Conservation (phyloP, 2,329 filamentous ascomycete species). For the Hypoxylon rubiginosum region DNA sequence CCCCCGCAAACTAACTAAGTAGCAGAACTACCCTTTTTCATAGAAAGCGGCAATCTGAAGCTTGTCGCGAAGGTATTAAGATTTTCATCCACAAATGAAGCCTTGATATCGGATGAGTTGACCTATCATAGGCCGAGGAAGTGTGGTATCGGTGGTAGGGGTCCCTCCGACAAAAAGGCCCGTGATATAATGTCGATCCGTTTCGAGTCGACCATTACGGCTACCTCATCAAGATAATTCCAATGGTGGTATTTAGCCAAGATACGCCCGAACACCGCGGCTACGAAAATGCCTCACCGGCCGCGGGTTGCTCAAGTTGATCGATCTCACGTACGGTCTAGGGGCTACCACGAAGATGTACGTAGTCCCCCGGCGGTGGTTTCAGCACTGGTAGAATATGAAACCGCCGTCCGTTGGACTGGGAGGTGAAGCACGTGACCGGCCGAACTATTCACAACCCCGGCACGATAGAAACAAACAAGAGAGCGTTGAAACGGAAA, state of each 20-base stretch:
- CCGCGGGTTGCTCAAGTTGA: conserved; percentile 27
- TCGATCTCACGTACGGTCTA: conserved; percentile 33
- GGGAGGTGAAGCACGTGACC: conserved; percentile 44
- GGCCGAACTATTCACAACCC: conserved; percentile 14
- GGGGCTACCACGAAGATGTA: conserved; percentile 27
- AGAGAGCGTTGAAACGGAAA: conserved; percentile 40
- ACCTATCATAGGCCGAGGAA: conserved; percentile 40
- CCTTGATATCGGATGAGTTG: conserved; percentile 42
- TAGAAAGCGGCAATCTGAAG: conserved; percentile 32
- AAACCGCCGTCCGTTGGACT: conserved; percentile 43
- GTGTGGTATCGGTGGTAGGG: conserved; percentile 36
- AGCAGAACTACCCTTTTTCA: conserved; percentile 20
- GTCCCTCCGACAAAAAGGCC: conserved; percentile 44
- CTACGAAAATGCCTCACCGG: conserved; percentile 48
- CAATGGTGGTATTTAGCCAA: conserved; percentile 40
- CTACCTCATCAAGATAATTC: conserved; percentile 26
- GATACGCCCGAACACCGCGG: conserved; percentile 27
- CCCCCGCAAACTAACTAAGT: conserved; percentile 32
- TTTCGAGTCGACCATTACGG: conserved; percentile 46
- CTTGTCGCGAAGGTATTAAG: conserved; percentile 31
- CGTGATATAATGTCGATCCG: conserved; percentile 46
- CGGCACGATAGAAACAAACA: conserved; percentile 32
- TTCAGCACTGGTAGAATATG: conserved; percentile 47
- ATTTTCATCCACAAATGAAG: conserved; percentile 35
- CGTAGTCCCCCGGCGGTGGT: conserved; percentile 35